Conservation (phyloP, 1,284 basidiomycete genomes). For the Trichosporon sp. region DNA sequence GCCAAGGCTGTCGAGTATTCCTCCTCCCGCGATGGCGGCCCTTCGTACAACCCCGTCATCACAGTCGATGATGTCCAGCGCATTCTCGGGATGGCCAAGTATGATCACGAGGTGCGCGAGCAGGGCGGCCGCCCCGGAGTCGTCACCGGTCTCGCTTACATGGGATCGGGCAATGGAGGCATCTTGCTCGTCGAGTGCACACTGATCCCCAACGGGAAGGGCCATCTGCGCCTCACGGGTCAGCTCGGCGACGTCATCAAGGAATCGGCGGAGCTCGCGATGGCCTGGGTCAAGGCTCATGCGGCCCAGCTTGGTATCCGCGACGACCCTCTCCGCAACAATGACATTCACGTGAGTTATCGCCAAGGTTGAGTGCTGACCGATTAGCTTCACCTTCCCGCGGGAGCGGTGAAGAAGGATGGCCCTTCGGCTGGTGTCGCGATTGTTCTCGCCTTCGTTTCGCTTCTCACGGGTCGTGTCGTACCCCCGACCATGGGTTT, state of each 20-base stretch:
- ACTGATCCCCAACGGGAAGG: slow-evolving; percentile 46
- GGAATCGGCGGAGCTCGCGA: slow-evolving; percentile 89
- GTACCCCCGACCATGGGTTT: slow-evolving; percentile 83
- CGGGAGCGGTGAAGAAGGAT: slow-evolving; percentile 94
- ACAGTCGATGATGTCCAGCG: slow-evolving; percentile 73
- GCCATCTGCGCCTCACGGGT: slow-evolving; percentile 65
- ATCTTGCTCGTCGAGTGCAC: slow-evolving; percentile 65
- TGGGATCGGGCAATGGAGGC: slow-evolving; percentile 75
- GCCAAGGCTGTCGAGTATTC: slow-evolving; percentile 89
- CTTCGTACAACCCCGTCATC: slow-evolving; percentile 67
- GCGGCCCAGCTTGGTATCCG: slow-evolving; percentile 71
- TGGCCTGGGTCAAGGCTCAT: slow-evolving; percentile 88
- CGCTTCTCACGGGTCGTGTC: slow-evolving; percentile 76
- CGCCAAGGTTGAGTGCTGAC: slow-evolving; percentile 58
- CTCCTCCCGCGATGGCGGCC: slow-evolving; percentile 34
- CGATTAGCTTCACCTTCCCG: slow-evolving; percentile 84
- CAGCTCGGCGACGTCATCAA: slow-evolving; percentile 97
- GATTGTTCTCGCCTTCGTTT: slow-evolving; percentile 83
- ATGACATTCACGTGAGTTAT: slow-evolving; percentile 68
- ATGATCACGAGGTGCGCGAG: slow-evolving; percentile 68
- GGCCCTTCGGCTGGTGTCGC: slow-evolving; percentile 94
- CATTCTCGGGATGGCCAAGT: slow-evolving; percentile 79
- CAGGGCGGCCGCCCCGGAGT: slow-evolving; percentile 44
- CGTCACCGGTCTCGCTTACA: slow-evolving; percentile 50
- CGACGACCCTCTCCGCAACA: slow-evolving; percentile 56